Percentiles rank a stretch among this genome's conserved stretches.
Evolutionary conservation across 108 stramenopile genomes (phyloP).

Genomic region (Mayamaea pseudoterrestris): DNA sequence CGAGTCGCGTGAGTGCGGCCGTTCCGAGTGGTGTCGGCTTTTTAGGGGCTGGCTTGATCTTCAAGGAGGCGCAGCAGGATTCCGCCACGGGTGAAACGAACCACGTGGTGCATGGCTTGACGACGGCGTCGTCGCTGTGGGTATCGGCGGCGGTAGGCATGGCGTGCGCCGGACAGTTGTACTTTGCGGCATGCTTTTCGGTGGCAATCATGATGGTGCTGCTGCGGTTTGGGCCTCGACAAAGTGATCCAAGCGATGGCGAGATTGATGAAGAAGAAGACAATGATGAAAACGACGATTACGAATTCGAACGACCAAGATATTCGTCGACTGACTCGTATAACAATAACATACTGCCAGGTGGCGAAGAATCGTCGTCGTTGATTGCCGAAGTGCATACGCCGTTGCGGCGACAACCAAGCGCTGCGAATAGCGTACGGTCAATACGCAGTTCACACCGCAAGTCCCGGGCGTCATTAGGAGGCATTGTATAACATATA

Average conservation of each 20-base stretch:
- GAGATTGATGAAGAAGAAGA: conserved; percentile 14
- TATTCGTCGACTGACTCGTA: no score
- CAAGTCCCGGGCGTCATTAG: no score
- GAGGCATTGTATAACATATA: no score
- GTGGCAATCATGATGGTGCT: conserved; percentile 67
- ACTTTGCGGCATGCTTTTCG: conserved; percentile 31
- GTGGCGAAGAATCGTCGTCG: no score
- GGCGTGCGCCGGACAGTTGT: conserved; percentile 65
- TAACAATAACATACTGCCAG: no score
- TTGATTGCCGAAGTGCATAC: no score
- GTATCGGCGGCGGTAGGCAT: conserved; percentile 81
- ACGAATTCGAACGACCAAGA: no score
- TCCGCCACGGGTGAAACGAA: conserved; percentile 14
- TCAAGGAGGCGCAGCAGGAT: conserved; percentile 47
- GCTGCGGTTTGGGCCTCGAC: conserved; percentile 71
- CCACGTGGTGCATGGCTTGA: conserved; percentile 53
- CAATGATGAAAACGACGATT: no score
- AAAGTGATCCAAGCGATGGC: conserved; percentile 8
- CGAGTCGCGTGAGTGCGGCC: conserved; percentile 62
- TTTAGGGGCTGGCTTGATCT: conserved; percentile 72
- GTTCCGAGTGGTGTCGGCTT: conserved; percentile 86
- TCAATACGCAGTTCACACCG: no score
- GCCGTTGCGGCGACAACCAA: no score
- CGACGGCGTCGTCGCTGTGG: conserved; percentile 85
- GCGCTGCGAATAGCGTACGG: no score